These are phyloP conservation scores for Galeopsis tetrahit DNA, from an alignment of 257 asterid species.

Conservation along the genomic window DNA sequence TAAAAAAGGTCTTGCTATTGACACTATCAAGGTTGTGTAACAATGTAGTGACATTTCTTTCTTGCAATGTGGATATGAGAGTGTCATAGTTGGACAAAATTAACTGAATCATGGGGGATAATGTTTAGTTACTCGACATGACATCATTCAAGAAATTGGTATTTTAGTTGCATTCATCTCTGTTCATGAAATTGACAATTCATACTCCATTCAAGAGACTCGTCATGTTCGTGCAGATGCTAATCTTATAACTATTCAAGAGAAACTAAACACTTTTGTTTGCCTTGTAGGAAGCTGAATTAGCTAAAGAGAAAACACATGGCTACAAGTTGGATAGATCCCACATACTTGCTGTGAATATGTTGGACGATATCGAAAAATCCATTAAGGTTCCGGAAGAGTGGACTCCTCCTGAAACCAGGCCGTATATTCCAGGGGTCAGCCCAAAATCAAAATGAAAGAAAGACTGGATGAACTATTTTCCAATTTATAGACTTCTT, in stretches of 20 bases:
- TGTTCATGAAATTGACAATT: too few relatives aligned
- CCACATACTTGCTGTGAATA: constrained; percentile 75
- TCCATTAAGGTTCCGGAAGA: constrained; percentile 81
- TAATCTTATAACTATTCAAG: too few relatives aligned
- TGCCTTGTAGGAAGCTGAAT: constrained; percentile 83
- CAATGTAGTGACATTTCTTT: background rate
- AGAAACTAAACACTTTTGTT: background rate
- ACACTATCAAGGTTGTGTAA: background rate
- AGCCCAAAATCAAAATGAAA: constrained; percentile 1
- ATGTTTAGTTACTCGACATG: background rate
- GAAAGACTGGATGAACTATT: too few relatives aligned
- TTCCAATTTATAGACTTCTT: background rate
- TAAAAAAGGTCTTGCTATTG: too few relatives aligned
- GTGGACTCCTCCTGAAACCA: constrained; percentile 95
- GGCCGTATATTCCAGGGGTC: constrained; percentile 84
- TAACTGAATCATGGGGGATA: background rate
- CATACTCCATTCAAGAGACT: too few relatives aligned
- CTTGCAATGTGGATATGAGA: background rate
- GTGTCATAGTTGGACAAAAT: background rate
- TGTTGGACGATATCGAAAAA: constrained; percentile 86
- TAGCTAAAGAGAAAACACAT: constrained; percentile 80
- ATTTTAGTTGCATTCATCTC: background rate
- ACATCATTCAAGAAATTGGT: background rate
- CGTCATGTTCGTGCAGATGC: too few relatives aligned
- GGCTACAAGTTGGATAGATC: constrained; percentile 81